Base-by-base conservation (phyloP, 73 alveolate genomes). In the Blepharisma stoltei region DNA sequence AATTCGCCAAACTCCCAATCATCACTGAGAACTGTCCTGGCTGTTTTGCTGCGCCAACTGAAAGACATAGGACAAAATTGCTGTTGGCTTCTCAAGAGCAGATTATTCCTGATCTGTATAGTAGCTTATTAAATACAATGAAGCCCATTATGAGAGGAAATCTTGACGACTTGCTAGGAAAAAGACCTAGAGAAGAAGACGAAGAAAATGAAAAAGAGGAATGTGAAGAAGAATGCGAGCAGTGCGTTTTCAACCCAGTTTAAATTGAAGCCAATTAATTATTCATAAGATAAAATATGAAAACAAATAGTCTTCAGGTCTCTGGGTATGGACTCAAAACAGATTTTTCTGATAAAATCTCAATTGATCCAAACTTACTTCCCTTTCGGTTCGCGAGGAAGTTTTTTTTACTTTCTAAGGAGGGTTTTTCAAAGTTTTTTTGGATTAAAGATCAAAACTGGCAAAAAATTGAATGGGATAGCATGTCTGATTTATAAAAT, bases 1-100 rank as follows among this genome's bases (percentile, higher is more conserved):
- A 80, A 55, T 77, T 71, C 6, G 53, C 54, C n/a, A 87, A 94
- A 81, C 91, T 96, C 48, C 99, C 99, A 4, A 94, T 96, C 48
- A 95, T 96, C 37, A 91, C 95, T 49, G 99, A 96, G 73, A 96
- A 96, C 89, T 96, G 99, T 66, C 99, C 99, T 6, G 99, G 99
- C 23, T 96, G 99, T 67, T 96, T 96, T 67, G 95, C 98, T 38
- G 97, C 97, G 41, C 99, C 99, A 5, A 94, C 93, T 78, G 99
- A 93, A 82, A 88, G 98, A 38, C 99, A 93, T 73, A 92, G 99
- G 88, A 86, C 93, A 67, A 94, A 94, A 86, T 91, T 94, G 11
- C 77, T 94, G 82, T 75, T 94, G 50, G 95, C 97, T 54, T 88
- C 92, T 80, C 94, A 94, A 78, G 99, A 94, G 77, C 55, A 90